Percentiles rank a stretch among this genome's conserved stretches.
phyloP scores from a whole-genome alignment of 768 basidiomycete genomes.

The Lepiota brunneoincarnata region DNA sequence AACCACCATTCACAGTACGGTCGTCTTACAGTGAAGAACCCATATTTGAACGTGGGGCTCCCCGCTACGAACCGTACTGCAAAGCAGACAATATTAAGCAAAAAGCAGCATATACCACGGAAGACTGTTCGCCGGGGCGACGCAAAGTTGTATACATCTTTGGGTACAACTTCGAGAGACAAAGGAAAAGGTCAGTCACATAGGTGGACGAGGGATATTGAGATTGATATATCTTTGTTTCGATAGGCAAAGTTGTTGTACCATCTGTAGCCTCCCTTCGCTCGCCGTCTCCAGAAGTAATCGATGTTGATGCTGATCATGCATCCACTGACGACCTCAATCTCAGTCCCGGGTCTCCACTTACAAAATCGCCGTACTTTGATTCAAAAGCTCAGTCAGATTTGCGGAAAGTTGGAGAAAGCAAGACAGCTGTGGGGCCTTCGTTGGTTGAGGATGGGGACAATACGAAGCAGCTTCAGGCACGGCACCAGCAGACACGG shows the following conservation, averaged over 20 bases:
- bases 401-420: neutral
- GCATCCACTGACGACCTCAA: conserved; percentile 10
- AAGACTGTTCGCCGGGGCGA: neutral
- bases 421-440: neutral
- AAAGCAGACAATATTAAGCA: neutral
- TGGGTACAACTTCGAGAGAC: neutral
- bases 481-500: neutral
- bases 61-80: conserved; percentile 1
- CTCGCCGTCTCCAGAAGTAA: conserved; percentile 1
- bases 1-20: neutral
- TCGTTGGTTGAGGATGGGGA: conserved; percentile 8
- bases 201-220: neutral
- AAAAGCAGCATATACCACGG: neutral
- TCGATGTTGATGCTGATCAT: conserved; percentile 10
- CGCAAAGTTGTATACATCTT: neutral
- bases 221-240: neutral
- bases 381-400: neutral
- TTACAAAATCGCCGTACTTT: neutral
- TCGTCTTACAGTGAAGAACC: neutral
- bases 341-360: neutral
- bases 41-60: neutral
- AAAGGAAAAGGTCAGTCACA: conserved; percentile 8
- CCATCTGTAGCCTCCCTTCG: neutral
- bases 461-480: conserved; percentile 4
- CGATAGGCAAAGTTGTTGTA: neutral